Evolutionary conservation across 352 stramenopile genomes (phyloP).

Genomic region (Phytophthora citricola): DNA sequence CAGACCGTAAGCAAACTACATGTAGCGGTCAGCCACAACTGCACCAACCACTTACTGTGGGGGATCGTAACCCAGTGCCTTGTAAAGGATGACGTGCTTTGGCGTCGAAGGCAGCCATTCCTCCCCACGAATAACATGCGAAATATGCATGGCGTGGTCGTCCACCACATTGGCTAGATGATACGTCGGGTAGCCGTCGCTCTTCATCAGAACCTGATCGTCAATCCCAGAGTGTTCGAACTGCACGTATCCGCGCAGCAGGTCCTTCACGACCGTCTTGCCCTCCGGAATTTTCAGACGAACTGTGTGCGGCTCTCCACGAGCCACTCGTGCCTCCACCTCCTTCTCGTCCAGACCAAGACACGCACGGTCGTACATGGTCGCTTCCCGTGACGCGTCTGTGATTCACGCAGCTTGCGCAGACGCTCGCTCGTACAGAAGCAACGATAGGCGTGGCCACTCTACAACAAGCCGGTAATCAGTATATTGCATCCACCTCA

Average conservation of each 20-base stretch:
- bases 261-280: constrained; percentile 95
- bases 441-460: constrained; percentile 95
- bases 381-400: constrained; percentile 89
- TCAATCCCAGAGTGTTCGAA: constrained; percentile 91
- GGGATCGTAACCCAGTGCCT: constrained; percentile 82
- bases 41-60: constrained; percentile 44
- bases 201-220: constrained; percentile 94
- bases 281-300: constrained; percentile 95
- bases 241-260: constrained; percentile 94
- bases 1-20: too few species aligned
- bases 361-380: constrained; percentile 98
- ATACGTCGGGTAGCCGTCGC: constrained; percentile 94
- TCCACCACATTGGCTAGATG: constrained; percentile 96
- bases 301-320: constrained; percentile 92
- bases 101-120: constrained; percentile 93
- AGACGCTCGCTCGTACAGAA: constrained; percentile 97
- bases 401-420: constrained; percentile 90
- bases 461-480: constrained; percentile 39
- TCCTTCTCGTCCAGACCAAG: constrained; percentile 91
- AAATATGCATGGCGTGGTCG: constrained; percentile 97
- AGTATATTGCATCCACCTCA: background rate
- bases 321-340: constrained; percentile 88
- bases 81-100: constrained; percentile 93
- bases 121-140: constrained; percentile 97
- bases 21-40: background rate